Evolutionary conservation across 2,329 filamentous ascomycete species (phyloP).

Genomic region (Aaosphaeria pasadenensis): DNA sequence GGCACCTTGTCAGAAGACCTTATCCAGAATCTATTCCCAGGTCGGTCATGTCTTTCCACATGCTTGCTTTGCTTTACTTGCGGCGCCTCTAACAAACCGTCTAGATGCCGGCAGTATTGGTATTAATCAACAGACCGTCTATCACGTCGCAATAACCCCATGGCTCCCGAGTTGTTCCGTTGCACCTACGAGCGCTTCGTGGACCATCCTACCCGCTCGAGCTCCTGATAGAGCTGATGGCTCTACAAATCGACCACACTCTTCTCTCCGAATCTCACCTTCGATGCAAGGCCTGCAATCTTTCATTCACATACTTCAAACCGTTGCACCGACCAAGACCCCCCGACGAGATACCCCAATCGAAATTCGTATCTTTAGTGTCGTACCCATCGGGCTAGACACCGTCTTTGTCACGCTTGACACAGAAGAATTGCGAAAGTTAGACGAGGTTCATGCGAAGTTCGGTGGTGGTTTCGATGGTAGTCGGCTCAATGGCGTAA

Average conservation of each 20-base stretch:
- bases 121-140: constrained; percentile 7
- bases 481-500: constrained; percentile 29
- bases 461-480: constrained; percentile 65
- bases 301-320: constrained; percentile 71
- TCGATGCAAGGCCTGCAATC: constrained; percentile 71
- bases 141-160: constrained; percentile 70
- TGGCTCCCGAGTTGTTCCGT: constrained; percentile 59
- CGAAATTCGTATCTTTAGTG: constrained; percentile 80
- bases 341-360: constrained; percentile 72
- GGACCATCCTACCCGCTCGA: constrained; percentile 80
- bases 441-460: constrained; percentile 79
- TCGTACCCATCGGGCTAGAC: constrained; percentile 75
- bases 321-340: constrained; percentile 72
- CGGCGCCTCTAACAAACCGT: no score
- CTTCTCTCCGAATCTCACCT: constrained; percentile 76
- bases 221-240: constrained; percentile 32
- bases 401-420: constrained; percentile 86
- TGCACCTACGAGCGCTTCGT: constrained; percentile 61
- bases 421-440: constrained; percentile 70
- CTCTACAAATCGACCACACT: constrained; percentile 55
- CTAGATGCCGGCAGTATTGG: no score
- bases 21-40: constrained; percentile 74
- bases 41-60: not conserved
- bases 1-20: constrained; percentile 86
- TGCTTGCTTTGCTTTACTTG: not conserved